Evolutionary conservation across 2,329 filamentous ascomycete species (phyloP), one percentile per base, ranked within the genome.

Genomic region (Lachnellula cervina): DNA sequence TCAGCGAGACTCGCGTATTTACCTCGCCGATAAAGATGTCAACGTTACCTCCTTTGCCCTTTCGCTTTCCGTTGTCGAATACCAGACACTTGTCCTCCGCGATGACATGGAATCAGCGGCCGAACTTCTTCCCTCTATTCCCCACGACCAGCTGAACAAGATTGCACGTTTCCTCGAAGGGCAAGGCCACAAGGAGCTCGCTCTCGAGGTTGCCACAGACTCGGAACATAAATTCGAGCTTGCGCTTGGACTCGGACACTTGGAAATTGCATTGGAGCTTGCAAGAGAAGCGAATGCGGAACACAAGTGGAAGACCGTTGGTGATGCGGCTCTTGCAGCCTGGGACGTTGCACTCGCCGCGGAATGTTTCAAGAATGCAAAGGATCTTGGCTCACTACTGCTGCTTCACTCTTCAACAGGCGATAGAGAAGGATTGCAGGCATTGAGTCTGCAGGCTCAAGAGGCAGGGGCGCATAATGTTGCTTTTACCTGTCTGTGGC

Each of bases 291-390:
- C 90, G 11, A 88, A 97, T 61, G 89, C 86, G 1, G 94, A 97
- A 71, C 93, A 97, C 75, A 96, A 96, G 75, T 99, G 94, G 94
- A 97, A 97, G 80, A 92, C 85, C 3, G 90, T 99, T 4, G 94
- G 94, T 58, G 94, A 99, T 66, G 89, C 92, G 1, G 94, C 94
- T 1, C 81, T 99, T 42, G 76, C 84, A 9, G 87, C 78, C 1
- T 99, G 93, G 94, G 87, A 99, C 66, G 80, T 99, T 35, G 79
- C 82, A 5, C 82, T 97, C 2, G 94, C 94, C 0, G 88, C 94
- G 49, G 90, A 97, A 73, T 97, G 93, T 75, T 99, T 97, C 72
- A 84, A 84, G 17, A 86, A 94, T 56, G 91, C 92, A 46, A 94
- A 90, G 68, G 94, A 99, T 68, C 77, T 97, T 2, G 92, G 93